Evolutionary conservation across 345 rosid genomes (phyloP).

Genomic region (Ceriops decandra): DNA sequence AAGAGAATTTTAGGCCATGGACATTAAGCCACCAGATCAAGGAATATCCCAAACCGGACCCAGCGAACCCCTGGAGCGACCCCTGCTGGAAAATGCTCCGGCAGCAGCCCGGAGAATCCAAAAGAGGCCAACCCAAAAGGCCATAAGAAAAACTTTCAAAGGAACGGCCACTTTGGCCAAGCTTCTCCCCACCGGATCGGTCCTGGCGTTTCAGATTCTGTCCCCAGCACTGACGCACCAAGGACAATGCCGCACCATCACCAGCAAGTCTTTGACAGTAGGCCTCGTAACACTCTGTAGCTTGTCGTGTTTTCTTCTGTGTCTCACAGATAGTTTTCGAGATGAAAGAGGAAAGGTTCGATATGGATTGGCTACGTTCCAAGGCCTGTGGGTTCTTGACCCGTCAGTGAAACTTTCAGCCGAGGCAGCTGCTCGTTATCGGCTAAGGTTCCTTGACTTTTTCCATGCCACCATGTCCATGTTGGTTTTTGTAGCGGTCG

Average conservation of each 20-base stretch:
- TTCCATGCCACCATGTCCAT: constrained; percentile 55
- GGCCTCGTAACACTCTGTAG: constrained; percentile 40
- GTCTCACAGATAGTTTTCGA: constrained; percentile 59
- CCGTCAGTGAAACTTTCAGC: constrained; percentile 24
- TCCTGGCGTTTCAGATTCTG: constrained; percentile 58
- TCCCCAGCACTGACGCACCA: constrained; percentile 63
- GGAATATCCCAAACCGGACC: constrained; percentile 4
- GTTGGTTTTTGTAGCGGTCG: constrained; percentile 52
- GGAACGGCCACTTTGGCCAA: constrained; percentile 53
- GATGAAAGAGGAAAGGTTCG: constrained; percentile 68
- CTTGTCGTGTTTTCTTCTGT: constrained; percentile 48
- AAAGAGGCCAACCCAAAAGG: constrained; percentile 44
- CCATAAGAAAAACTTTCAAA: constrained; percentile 57
- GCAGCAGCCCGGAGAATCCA: constrained; percentile 22
- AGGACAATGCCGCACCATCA: constrained; percentile 49
- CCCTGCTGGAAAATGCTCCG: constrained; percentile 9
- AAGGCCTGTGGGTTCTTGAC: constrained; percentile 57
- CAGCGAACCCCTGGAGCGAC: constrained; percentile 1
- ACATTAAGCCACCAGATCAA: not conserved
- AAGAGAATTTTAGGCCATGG: not conserved
- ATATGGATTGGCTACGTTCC: constrained; percentile 58
- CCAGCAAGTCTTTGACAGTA: constrained; percentile 40
- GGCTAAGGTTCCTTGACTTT: constrained; percentile 50
- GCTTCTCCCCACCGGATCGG: constrained; percentile 71
- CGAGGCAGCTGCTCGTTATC: constrained; percentile 39